Conservation (phyloP, 345 rosid genomes). For the thale cress (Arabidopsis thaliana) region DNA sequence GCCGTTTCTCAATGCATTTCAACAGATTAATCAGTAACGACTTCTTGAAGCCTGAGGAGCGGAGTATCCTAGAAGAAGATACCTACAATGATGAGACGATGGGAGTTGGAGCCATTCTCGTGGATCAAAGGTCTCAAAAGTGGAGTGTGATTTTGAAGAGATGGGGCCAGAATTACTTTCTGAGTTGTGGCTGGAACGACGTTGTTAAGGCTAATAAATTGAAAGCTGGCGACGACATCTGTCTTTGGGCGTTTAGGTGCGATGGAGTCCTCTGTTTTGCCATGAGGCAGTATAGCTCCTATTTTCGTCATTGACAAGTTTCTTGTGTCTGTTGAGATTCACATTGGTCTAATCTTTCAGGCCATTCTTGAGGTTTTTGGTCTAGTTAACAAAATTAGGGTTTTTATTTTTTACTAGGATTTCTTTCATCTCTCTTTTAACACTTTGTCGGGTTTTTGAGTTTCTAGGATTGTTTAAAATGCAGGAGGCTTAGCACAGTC, state of each 20-base stretch:
- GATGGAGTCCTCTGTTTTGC: constrained; percentile 26
- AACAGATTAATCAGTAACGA: neutral
- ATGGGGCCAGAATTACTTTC: neutral
- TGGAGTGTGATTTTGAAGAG: neutral
- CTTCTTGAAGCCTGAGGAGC: neutral
- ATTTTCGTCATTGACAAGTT: neutral
- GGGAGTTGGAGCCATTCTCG: constrained; percentile 5
- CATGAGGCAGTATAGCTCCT: neutral
- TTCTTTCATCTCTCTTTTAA: too few relatives aligned
- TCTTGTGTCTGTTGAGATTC: neutral
- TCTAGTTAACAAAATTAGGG: neutral
- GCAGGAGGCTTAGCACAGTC: too few relatives aligned
- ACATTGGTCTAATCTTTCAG: neutral
- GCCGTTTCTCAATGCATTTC: neutral
- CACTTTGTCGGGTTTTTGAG: too few relatives aligned
- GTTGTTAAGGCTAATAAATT: neutral
- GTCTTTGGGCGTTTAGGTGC: constrained; percentile 12
- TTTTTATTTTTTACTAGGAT: neutral
- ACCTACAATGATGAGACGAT: neutral
- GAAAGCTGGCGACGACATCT: neutral
- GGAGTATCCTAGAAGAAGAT: neutral
- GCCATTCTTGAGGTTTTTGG: neutral
- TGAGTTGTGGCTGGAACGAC: constrained; percentile 12
- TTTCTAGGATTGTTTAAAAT: too few relatives aligned
- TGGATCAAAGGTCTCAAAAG: neutral